Conservation (phyloP, 208 protist genomes). For the Trypanosomatidae sp. region DNA sequence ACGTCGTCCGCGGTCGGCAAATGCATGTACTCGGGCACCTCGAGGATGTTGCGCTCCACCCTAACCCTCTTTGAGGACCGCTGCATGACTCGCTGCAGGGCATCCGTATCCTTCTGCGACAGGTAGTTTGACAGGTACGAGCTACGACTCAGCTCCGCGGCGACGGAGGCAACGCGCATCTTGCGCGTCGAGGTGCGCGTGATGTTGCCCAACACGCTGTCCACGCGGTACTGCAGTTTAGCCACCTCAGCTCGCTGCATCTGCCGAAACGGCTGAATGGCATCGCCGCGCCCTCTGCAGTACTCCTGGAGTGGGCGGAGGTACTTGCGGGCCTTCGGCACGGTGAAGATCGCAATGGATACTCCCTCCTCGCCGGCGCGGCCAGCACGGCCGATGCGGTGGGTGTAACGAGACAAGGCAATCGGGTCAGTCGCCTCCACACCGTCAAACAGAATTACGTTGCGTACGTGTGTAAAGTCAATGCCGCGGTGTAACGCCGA, state of each 20-base stretch:
- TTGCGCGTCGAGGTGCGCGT: constrained; percentile 79
- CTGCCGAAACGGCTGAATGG: constrained; percentile 70
- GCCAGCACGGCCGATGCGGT: constrained; percentile 95
- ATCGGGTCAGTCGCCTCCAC: constrained; percentile 77
- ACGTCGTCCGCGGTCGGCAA: constrained; percentile 65
- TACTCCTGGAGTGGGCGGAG: constrained; percentile 59
- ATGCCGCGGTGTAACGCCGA: constrained; percentile 94
- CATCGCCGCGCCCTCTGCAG: constrained; percentile 44
- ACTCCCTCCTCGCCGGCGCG: constrained; percentile 88
- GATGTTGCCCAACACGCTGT: constrained; percentile 75
- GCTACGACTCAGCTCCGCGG: constrained; percentile 86
- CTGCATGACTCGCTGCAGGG: constrained; percentile 78
- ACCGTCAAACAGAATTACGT: constrained; percentile 98
- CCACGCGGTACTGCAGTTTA: constrained; percentile 86
- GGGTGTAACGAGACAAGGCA: constrained; percentile 93
- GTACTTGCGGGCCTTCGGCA: constrained; percentile 68
- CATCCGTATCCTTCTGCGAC: constrained; percentile 87
- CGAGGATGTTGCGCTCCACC: constrained; percentile 84
- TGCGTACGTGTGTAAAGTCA: constrained; percentile 96
- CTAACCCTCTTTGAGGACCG: constrained; percentile 74
- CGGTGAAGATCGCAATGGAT: constrained; percentile 87
- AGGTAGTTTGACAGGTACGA: constrained; percentile 92
- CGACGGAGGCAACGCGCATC: constrained; percentile 79
- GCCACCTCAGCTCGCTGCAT: constrained; percentile 72
- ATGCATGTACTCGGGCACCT: constrained; percentile 91